phyloP scores from a whole-genome alignment of 176 grass and related monocot species.

The Melocanna baccifera region DNA sequence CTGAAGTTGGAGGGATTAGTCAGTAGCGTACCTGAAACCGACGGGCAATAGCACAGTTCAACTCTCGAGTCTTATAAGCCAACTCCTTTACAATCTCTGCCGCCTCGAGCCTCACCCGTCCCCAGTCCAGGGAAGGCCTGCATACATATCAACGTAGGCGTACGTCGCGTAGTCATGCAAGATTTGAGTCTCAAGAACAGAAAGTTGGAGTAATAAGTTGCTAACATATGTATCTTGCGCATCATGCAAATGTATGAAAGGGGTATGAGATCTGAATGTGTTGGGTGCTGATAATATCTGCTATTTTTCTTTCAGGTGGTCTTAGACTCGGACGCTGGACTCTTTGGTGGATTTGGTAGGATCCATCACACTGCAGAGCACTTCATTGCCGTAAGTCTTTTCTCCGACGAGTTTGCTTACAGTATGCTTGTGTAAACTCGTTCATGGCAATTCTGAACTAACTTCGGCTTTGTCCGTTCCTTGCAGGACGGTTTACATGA shows the following conservation, averaged over 20 bases:
- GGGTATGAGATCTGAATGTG: neutral
- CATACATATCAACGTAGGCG: no score
- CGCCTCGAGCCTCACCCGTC: neutral
- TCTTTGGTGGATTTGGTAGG: slow-evolving; percentile 79
- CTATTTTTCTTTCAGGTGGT: slow-evolving; percentile 49
- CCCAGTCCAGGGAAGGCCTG: neutral
- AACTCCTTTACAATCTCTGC: neutral
- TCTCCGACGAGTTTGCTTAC: neutral
- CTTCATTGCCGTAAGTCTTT: slow-evolving; percentile 65
- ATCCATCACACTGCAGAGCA: slow-evolving; percentile 68
- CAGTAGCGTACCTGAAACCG: neutral
- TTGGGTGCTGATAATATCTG: slow-evolving; percentile 13
- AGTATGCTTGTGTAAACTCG: neutral
- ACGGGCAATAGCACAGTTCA: neutral
- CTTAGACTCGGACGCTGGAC: slow-evolving; percentile 77
- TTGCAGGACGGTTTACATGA: slow-evolving; percentile 68
- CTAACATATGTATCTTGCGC: no score
- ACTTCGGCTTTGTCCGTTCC: neutral
- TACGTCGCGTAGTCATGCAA: no score
- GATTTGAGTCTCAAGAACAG: no score
- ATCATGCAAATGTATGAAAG: no score
- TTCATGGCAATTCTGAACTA: slow-evolving; percentile 8
- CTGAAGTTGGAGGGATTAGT: neutral
- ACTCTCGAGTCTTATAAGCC: neutral
- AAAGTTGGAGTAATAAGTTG: no score